These are phyloP conservation scores for Moricandia moricandioides DNA, from an alignment of 345 rosid genomes.

Conservation along the genomic window DNA sequence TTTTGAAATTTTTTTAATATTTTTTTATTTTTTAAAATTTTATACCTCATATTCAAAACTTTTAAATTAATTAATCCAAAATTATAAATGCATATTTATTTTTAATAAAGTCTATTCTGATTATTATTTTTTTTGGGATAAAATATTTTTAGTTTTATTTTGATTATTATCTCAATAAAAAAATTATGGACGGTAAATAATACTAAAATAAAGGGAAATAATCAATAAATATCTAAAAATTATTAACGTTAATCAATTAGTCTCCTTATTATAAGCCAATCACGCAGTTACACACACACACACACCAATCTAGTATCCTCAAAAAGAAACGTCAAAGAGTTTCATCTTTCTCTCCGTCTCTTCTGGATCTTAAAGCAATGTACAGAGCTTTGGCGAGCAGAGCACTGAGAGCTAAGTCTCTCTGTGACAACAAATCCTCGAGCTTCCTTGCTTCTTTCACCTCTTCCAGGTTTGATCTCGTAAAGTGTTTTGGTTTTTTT, in stretches of 20 bases:
- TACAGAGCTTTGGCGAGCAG: slow-evolving; percentile 41
- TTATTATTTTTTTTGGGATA: too few species aligned
- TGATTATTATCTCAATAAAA: too few species aligned
- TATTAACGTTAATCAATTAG: background rate
- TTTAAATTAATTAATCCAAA: too few species aligned
- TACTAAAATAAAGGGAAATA: slow-evolving; percentile 1
- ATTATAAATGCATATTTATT: too few species aligned
- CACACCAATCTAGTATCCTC: slow-evolving; percentile 13
- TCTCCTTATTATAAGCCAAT: background rate
- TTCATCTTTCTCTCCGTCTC: slow-evolving; percentile 22
- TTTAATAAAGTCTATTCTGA: too few species aligned
- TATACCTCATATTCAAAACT: too few species aligned
- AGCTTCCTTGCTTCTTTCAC: slow-evolving; percentile 39
- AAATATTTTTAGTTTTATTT: too few species aligned
- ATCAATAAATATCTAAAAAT: slow-evolving; percentile 10
- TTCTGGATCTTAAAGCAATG: slow-evolving; percentile 42
- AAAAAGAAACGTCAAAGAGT: background rate
- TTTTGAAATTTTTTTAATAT: too few species aligned
- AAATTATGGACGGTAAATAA: background rate
- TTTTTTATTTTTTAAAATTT: too few species aligned
- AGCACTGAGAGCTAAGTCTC: slow-evolving; percentile 44
- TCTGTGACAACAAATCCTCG: slow-evolving; percentile 29
- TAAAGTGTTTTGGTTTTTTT: background rate
- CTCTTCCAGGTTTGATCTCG: slow-evolving; percentile 43
- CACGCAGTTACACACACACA: background rate